These are phyloP conservation scores for Stephanodiscus triporus DNA, from an alignment of 108 stramenopile species.

Conservation along the genomic window DNA sequence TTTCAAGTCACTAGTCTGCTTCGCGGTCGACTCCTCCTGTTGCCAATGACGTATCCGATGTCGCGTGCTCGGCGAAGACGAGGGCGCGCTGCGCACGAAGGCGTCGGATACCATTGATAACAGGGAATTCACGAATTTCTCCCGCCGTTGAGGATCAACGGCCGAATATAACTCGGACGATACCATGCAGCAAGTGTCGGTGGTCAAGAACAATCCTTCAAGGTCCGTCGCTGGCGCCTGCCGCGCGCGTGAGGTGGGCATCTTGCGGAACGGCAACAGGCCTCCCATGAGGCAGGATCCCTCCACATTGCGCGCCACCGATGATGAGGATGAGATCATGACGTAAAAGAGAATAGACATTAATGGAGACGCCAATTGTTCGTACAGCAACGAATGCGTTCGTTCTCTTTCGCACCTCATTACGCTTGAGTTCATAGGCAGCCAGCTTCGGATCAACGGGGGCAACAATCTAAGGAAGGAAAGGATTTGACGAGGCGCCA, in stretches of 20 bases:
- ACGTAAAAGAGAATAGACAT: conserved; percentile 46
- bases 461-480: conserved; percentile 20
- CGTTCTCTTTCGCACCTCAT: conserved; percentile 3
- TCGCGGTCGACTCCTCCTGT: not conserved
- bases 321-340: conserved; percentile 32
- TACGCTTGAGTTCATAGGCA: conserved; percentile 3
- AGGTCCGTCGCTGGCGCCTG: not conserved
- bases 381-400: conserved; percentile 26
- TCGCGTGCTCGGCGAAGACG: not conserved
- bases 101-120: conserved; percentile 43
- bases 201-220: not conserved
- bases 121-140: conserved; percentile 39
- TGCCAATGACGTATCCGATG: not conserved
- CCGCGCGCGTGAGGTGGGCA: not conserved
- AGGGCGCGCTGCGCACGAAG: conserved; percentile 20
- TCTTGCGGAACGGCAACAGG: conserved; percentile 16
- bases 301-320: conserved; percentile 1
- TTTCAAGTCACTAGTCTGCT: not conserved
- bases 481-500: conserved; percentile 17
- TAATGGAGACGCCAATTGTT: conserved; percentile 35
- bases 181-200: conserved; percentile 25
- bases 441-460: conserved; percentile 39
- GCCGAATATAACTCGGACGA: conserved; percentile 27
- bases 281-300: conserved; percentile 26
- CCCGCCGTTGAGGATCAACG: conserved; percentile 29